These are phyloP conservation scores for Brassica rapa DNA, from an alignment of 345 rosid genomes.

Conservation along the genomic window DNA sequence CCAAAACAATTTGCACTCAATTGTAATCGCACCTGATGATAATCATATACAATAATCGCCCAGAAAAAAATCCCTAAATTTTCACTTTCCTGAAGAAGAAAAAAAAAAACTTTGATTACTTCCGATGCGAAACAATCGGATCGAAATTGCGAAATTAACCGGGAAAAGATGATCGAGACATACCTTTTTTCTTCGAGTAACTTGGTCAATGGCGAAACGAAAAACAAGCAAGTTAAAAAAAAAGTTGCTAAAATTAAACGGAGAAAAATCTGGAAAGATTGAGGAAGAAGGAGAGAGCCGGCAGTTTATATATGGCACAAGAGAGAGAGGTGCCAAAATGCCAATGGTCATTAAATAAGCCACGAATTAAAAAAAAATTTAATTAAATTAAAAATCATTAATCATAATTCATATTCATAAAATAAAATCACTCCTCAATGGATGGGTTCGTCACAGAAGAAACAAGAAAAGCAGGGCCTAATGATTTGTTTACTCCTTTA, in stretches of 20 bases:
- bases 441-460: background rate
- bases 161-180: background rate
- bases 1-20: background rate
- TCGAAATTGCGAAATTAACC: background rate
- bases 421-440: background rate
- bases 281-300: background rate
- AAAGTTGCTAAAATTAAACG: background rate
- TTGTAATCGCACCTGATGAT: background rate
- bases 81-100: background rate
- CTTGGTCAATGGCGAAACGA: constrained; percentile 14
- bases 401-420: background rate
- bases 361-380: no score
- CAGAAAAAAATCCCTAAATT: background rate
- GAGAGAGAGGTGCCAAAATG: background rate
- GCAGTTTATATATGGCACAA: constrained; percentile 7
- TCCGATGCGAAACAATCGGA: background rate
- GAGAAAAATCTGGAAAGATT: background rate
- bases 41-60: background rate
- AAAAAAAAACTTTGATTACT: background rate
- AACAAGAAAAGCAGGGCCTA: background rate
- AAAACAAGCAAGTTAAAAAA: background rate
- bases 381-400: no score
- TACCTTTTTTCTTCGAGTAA: background rate
- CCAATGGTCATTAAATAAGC: background rate
- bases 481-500: background rate